Conservation (phyloP, 768 basidiomycete species). For the Boletus edulis region DNA sequence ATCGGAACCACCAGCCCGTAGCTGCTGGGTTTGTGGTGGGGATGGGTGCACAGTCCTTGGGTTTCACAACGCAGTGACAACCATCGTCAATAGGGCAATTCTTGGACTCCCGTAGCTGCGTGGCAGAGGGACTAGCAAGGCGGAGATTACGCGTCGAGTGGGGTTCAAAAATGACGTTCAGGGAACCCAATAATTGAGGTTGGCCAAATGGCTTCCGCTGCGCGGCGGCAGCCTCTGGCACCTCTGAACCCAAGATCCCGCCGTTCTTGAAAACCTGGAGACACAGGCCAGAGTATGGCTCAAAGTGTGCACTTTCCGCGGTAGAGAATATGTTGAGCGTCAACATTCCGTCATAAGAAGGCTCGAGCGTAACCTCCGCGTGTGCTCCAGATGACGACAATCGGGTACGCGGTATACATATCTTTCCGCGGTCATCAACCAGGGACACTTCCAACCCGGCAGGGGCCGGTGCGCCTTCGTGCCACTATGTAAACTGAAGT, state of each 20-base stretch:
- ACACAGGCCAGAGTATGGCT: conserved; percentile 8
- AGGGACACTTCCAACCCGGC: conserved; percentile 4
- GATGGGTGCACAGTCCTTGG: background rate
- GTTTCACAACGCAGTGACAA: background rate
- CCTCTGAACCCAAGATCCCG: no score
- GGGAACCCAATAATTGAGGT: conserved; percentile 3
- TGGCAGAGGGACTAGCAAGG: conserved; percentile 7
- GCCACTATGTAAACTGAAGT: background rate
- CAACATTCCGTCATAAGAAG: conserved; percentile 3
- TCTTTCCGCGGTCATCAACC: conserved; percentile 1
- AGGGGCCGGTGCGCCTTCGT: background rate
- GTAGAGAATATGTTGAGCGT: conserved; percentile 6
- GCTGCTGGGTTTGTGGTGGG: conserved; percentile 8
- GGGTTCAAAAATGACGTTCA: conserved; percentile 10
- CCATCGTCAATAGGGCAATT: background rate
- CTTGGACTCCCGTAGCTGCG: background rate
- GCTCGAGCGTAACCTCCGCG: background rate
- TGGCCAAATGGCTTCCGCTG: no score
- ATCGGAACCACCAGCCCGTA: conserved; percentile 13
- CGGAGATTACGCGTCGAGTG: conserved; percentile 13
- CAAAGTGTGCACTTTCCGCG: background rate
- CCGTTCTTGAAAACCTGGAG: background rate
- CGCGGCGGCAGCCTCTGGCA: no score
- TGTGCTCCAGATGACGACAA: background rate
- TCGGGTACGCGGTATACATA: background rate